A percentile compares a stretch with the other conserved stretches of the same genome.
Evolutionary conservation across 768 basidiomycete genomes (phyloP).

Genomic region (Mycena crocata): DNA sequence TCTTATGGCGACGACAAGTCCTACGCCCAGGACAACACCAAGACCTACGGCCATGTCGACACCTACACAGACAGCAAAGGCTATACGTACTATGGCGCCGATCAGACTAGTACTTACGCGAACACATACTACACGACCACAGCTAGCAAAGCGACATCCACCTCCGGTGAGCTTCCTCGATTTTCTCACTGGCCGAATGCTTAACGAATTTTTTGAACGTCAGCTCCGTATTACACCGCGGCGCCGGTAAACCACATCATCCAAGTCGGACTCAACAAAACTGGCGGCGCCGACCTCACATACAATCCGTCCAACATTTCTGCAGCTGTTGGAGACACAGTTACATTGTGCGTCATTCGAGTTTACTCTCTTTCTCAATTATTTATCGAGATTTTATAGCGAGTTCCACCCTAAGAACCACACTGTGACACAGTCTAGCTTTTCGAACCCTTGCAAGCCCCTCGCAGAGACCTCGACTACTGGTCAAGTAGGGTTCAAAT

Average conservation of each 20-base stretch:
- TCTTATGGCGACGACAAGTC: not conserved
- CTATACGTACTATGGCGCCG: no score
- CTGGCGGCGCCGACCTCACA: conserved; percentile 27
- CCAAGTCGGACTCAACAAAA: no score
- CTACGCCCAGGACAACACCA: conserved; percentile 28
- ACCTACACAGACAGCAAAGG: no score
- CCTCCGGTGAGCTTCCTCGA: no score
- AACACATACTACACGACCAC: no score
- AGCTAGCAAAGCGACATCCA: no score
- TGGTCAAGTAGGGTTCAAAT: conserved; percentile 38
- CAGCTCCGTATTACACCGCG: not conserved
- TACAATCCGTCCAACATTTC: conserved; percentile 31
- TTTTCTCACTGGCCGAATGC: no score
- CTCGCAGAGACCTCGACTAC: conserved; percentile 24
- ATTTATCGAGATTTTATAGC: not conserved
- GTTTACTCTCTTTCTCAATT: not conserved
- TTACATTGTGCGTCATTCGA: conserved; percentile 28
- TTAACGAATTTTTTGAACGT: not conserved
- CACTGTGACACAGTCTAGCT: conserved; percentile 45
- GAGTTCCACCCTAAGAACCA: conserved; percentile 41
- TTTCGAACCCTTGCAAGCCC: conserved; percentile 39
- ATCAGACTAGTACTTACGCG: no score
- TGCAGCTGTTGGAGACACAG: conserved; percentile 35
- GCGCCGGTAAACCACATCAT: conserved; percentile 31
- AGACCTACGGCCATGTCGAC: no score